Conservation (phyloP, 192 early-diverging fungal species). For the Lunasporangiospora selenospora region DNA sequence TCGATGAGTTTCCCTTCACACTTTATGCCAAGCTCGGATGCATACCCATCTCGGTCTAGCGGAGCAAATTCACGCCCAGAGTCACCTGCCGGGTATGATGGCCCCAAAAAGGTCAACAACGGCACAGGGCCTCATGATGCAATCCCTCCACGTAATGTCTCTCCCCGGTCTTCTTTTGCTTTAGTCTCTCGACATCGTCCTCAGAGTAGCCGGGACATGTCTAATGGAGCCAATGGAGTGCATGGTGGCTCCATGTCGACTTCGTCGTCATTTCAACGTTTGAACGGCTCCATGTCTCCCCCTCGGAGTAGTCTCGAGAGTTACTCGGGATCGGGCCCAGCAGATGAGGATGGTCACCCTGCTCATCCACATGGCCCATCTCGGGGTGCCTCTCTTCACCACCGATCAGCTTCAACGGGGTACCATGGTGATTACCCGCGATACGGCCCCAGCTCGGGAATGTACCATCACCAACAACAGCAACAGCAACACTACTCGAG, state of each 20-base stretch:
- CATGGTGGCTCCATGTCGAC: neutral
- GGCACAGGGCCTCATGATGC: too few species aligned
- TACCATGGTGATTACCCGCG: neutral
- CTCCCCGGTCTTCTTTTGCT: too few species aligned
- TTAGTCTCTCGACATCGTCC: constrained; percentile 1
- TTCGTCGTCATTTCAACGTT: constrained; percentile 17
- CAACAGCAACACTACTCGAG: neutral
- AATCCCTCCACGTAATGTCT: too few species aligned
- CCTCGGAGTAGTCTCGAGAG: constrained; percentile 3
- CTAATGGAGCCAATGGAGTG: too few species aligned
- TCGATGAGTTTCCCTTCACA: too few species aligned
- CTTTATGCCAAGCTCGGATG: too few species aligned
- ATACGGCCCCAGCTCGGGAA: neutral
- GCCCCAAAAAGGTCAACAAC: too few species aligned
- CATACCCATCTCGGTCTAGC: too few species aligned
- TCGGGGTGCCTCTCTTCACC: neutral
- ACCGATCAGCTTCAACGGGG: constrained; percentile 1
- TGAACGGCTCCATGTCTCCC: constrained; percentile 17
- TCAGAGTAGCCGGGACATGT: too few species aligned
- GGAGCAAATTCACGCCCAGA: too few species aligned
- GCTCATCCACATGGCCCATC: neutral
- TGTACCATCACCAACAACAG: neutral
- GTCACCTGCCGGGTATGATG: too few species aligned
- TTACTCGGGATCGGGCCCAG: neutral
- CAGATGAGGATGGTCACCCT: constrained; percentile 14